Base-by-base conservation (phyloP, 208 protist species). In the Trichomonas gallinae region DNA sequence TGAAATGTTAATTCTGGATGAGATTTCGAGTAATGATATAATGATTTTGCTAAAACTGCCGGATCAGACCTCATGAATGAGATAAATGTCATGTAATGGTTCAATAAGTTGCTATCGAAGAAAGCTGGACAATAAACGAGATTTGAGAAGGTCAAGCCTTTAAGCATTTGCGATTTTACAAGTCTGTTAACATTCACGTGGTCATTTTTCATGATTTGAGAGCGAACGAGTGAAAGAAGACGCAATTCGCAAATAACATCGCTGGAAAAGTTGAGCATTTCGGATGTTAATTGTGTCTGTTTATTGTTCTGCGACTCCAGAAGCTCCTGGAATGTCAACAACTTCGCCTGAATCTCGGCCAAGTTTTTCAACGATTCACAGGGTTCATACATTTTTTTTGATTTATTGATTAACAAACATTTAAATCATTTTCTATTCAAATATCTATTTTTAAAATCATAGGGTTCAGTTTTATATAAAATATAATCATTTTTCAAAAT, bases 51-150 rank as follows among this genome's bases (percentile, higher is more conserved):
- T n/a, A 89, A 46, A 46, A 89, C 31, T 26, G 10, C 40, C 17
- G 40, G 34, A 89, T 89, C 10, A 3, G 83, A 46, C 10, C 83
- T 9, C 17, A 89, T n/a, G 36, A 34, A 89, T 46, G 83, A 48
- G 48, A 89, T 89, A 48, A 89, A 89, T 46, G 83, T 89, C 34
- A 89, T 89, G 36, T 89, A 89, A 46, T 89, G 83, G 42, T 89
- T 89, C 48, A 89, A 89, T n/a, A 89, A 31, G 36, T 89, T 89
- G 13, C n/a, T 44, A 15, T 89, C 83, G 36, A 89, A 89, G 42
- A 89, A 89, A 45, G 40, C 13, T 48, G 83, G 83, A 89, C 83
- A 89, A 46, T 89, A 89, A 31, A 44, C 83, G 9, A 89, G 83
- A 46, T n/a, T 40, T 45, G 83, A 89, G 42, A 89, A 89, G 3